Evolutionary conservation across 2,329 filamentous ascomycete genomes (phyloP), one percentile per base, ranked within the genome.

Genomic region (Blastomyces percursus): DNA sequence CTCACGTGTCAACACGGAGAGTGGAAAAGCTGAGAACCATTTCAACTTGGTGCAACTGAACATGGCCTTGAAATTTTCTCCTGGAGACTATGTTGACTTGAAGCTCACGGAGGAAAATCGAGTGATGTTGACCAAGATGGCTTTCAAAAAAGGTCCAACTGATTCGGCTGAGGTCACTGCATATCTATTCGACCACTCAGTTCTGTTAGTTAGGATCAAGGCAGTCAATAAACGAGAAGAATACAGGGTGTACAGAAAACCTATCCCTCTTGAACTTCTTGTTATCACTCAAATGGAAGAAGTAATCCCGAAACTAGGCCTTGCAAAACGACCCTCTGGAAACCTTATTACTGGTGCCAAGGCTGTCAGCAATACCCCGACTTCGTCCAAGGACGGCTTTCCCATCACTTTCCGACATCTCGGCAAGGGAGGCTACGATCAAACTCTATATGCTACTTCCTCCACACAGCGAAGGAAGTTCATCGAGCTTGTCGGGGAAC

Each of bases 251-350:
- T 97, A 97, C 76, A 86, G 91, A 70, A 90, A 92, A 79, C 94
- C 94, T 0, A 99, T 99, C 67, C 94, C 94, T 16, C 79, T 99
- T 40, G 94, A 99, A 73, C 81, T 99, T 7, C 82, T 99, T 19
- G 87, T 94, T 30, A 97, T 99, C 68, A 87, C 89, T 61, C 93
- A 97, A 73, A 97, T 99, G 93, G 93, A 97, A 61, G 91, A 96
- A 73, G 87, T 97, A 38, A 90, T 96, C 51, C 92, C 92, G 2
- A 86, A 84, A 66, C 76, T 87, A 58, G 91, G 91, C 30, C 81
- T 91, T 55, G 81, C 91, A 42, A 97, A 96, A 78, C 84, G 94
- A 60, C 87, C 92, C 16, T 95, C 93, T 0, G 46, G 52, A 8
- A 93, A 91, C 73, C 80, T 97, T 70, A 84, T 95, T 54, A 81